phyloP scores from a whole-genome alignment of 805 yeast genomes.

The Deakozyma indianensis region DNA sequence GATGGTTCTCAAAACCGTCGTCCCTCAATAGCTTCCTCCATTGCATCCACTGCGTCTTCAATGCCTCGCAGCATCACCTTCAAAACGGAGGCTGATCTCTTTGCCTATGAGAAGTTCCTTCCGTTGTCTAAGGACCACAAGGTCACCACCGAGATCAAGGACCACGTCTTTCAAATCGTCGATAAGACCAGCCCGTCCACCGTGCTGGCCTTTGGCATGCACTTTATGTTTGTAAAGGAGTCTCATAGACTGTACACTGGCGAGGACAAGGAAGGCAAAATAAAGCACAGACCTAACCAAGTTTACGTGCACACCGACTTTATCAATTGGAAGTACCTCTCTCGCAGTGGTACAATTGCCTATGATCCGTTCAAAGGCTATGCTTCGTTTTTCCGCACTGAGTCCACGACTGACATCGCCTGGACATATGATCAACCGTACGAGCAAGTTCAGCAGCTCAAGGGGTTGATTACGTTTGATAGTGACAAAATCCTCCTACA shows the following conservation, averaged over 20 bases:
- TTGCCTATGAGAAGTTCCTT: background rate
- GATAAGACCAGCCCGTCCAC: background rate
- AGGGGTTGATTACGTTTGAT: background rate
- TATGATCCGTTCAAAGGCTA: slow-evolving; percentile 1
- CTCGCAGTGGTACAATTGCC: background rate
- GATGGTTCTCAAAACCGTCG: background rate
- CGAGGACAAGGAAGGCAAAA: background rate
- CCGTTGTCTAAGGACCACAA: background rate
- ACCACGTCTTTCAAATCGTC: background rate
- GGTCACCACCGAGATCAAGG: background rate
- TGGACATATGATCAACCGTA: slow-evolving; percentile 1
- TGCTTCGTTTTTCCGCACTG: background rate
- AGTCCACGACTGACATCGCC: background rate
- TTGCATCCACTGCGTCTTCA: background rate
- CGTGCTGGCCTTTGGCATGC: background rate
- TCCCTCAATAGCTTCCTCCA: background rate
- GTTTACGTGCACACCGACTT: background rate
- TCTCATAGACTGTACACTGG: background rate
- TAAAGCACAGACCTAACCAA: background rate
- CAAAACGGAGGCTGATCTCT: background rate
- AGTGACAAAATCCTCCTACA: background rate
- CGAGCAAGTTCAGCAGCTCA: background rate
- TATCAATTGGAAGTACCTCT: background rate
- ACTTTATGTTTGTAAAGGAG: background rate
- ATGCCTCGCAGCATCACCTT: slow-evolving; percentile 1